Percentiles rank a stretch among this genome's conserved stretches.
Conservation (phyloP, 163 green algal genomes). For the Botryococcus braunii region DNA sequence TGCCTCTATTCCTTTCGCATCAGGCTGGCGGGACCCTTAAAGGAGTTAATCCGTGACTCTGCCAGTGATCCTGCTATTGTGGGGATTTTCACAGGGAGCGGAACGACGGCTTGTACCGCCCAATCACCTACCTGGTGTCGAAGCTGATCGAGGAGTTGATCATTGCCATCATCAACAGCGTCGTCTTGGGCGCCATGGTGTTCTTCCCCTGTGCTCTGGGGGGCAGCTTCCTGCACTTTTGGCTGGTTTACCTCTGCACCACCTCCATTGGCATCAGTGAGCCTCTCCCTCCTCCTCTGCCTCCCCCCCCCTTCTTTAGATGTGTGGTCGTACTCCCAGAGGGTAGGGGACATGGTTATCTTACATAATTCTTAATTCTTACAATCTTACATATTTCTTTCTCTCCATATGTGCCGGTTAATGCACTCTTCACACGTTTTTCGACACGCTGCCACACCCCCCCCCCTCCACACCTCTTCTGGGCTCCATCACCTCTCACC, state of each 20-base stretch:
- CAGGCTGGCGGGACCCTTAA: too few relatives aligned
- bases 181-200: conserved; percentile 26
- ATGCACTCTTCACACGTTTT: too few relatives aligned
- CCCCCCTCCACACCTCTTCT: too few relatives aligned
- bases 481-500: too few relatives aligned
- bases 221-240: conserved; percentile 42
- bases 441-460: too few relatives aligned
- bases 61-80: too few relatives aligned
- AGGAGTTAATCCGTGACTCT: too few relatives aligned
- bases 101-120: conserved; percentile 51
- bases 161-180: conserved; percentile 6
- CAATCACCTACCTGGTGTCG: conserved; percentile 14
- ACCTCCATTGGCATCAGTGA: conserved; percentile 31
- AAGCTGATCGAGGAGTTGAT: conserved; percentile 57
- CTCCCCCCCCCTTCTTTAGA: background rate
- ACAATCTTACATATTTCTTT: too few relatives aligned
- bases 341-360: background rate
- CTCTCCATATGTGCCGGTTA: too few relatives aligned
- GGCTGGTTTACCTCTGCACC: conserved; percentile 32
- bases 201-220: conserved; percentile 32
- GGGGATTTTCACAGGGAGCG: conserved; percentile 32
- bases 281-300: background rate
- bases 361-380: too few relatives aligned
- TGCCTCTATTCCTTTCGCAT: too few relatives aligned
- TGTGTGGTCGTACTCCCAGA: background rate